Percentiles rank a stretch among this genome's conserved stretches.
Conservation (phyloP, 75 land plant genomes). For the Picea glauca region DNA sequence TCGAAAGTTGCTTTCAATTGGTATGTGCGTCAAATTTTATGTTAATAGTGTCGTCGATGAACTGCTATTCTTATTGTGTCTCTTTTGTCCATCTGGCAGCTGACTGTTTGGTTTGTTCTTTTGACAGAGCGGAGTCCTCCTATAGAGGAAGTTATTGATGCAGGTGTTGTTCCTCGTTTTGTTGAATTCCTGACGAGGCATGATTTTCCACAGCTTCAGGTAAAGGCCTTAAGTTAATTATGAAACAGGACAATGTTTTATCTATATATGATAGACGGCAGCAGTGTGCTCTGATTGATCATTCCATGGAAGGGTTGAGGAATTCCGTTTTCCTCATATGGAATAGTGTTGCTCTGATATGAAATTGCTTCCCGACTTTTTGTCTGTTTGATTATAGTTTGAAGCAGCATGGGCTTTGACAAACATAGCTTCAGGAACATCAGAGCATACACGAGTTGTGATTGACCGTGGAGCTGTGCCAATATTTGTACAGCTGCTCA, state of each 20-base stretch:
- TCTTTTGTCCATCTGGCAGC: not conserved
- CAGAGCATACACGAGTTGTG: constrained; percentile 73
- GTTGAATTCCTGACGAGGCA: constrained; percentile 76
- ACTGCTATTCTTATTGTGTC: not conserved
- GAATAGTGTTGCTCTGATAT: too few species aligned
- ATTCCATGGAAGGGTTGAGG: too few species aligned
- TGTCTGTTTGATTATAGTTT: constrained; percentile 33
- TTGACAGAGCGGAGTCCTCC: constrained; percentile 80
- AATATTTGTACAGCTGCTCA: constrained; percentile 53
- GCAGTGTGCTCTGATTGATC: too few species aligned
- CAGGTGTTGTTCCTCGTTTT: constrained; percentile 85
- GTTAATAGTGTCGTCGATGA: not conserved
- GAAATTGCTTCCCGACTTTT: too few species aligned
- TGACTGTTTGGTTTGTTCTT: not conserved
- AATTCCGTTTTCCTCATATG: too few species aligned
- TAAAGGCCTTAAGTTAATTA: constrained; percentile 28
- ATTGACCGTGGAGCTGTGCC: constrained; percentile 70
- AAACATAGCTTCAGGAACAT: constrained; percentile 81
- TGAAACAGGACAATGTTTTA: constrained; percentile 16
- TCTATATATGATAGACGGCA: too few species aligned
- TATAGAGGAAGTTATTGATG: constrained; percentile 79
- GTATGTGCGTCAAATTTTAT: constrained; percentile 21
- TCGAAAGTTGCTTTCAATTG: constrained; percentile 78
- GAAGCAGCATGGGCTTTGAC: constrained; percentile 90
- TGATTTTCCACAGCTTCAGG: constrained; percentile 90